phyloP scores from a whole-genome alignment of 805 yeast species.

The Wickerhamomyces pijperi region DNA sequence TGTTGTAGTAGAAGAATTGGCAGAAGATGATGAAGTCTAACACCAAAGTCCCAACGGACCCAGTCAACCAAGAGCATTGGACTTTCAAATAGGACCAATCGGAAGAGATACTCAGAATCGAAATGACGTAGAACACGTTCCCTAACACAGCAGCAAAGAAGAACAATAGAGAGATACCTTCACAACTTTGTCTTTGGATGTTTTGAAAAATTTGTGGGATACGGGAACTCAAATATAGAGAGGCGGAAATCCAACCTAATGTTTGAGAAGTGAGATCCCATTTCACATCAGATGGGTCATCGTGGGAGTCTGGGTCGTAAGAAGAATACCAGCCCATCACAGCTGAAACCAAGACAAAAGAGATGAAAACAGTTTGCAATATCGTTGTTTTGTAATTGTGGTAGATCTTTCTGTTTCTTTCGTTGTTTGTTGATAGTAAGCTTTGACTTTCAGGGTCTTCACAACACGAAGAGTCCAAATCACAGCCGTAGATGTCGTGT shows the following conservation, averaged over 20 bases:
- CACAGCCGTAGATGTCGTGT: slow-evolving; percentile 26
- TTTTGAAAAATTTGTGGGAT: slow-evolving; percentile 86
- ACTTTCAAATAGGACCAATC: slow-evolving; percentile 61
- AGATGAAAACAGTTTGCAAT: slow-evolving; percentile 36
- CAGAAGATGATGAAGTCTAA: slow-evolving; percentile 76
- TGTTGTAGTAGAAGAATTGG: slow-evolving; percentile 71
- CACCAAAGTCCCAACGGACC: slow-evolving; percentile 76
- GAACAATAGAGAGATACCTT: slow-evolving; percentile 88
- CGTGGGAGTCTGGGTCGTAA: slow-evolving; percentile 28
- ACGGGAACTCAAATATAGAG: slow-evolving; percentile 74
- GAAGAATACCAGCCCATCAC: slow-evolving; percentile 80
- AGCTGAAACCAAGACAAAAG: slow-evolving; percentile 65
- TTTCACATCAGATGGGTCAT: slow-evolving; percentile 33
- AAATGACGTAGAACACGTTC: slow-evolving; percentile 79
- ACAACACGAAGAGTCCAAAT: slow-evolving; percentile 4
- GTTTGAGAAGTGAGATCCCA: slow-evolving; percentile 75
- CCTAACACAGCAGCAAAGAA: slow-evolving; percentile 94
- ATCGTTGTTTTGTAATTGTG: slow-evolving; percentile 14
- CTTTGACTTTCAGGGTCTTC: neutral
- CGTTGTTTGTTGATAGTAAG: neutral
- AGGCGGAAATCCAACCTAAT: slow-evolving; percentile 75
- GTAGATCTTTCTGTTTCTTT: slow-evolving; percentile 1
- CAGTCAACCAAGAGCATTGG: slow-evolving; percentile 88
- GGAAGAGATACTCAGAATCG: slow-evolving; percentile 68
- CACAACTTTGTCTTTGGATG: slow-evolving; percentile 81